These are phyloP conservation scores for Russula earlei DNA, from an alignment of 768 basidiomycete species.

Conservation along the genomic window DNA sequence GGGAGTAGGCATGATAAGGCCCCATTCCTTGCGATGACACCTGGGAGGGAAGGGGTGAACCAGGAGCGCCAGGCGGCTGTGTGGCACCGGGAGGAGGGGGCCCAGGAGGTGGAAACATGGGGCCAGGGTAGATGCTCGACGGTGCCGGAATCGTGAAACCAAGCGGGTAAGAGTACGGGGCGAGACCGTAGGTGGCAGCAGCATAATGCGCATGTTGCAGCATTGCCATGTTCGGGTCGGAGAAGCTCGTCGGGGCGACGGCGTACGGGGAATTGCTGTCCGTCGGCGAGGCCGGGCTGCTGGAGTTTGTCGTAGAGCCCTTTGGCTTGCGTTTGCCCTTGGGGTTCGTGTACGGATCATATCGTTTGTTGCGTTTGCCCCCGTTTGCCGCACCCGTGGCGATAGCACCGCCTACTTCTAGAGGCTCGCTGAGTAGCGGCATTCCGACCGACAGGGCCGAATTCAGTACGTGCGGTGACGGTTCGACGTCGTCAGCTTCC, in stretches of 20 bases:
- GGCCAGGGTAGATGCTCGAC: not conserved
- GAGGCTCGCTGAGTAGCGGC: conserved; percentile 18
- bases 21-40: conserved; percentile 2
- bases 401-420: conserved; percentile 12
- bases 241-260: conserved; percentile 2
- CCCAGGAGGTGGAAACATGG: conserved; percentile 8
- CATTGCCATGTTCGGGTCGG: conserved; percentile 19
- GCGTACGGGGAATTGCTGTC: conserved; percentile 5
- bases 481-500: conserved; percentile 59
- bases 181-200: conserved; percentile 15
- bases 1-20: conserved; percentile 7
- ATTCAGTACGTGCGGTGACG: conserved; percentile 26
- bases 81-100: conserved; percentile 1
- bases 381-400: conserved; percentile 4
- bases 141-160: conserved; percentile 14
- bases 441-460: conserved; percentile 16
- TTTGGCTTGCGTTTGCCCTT: conserved; percentile 17
- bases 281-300: conserved; percentile 15
- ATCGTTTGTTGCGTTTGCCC: conserved; percentile 27
- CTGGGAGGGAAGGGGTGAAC: conserved; percentile 6
- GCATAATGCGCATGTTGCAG: conserved; percentile 18
- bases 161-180: conserved; percentile 15
- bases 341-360: conserved; percentile 25
- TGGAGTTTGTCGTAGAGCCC: not conserved
- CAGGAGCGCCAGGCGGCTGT: conserved; percentile 2